phyloP scores from a whole-genome alignment of 208 protist species.

The Jaenimonas drosophilae region DNA sequence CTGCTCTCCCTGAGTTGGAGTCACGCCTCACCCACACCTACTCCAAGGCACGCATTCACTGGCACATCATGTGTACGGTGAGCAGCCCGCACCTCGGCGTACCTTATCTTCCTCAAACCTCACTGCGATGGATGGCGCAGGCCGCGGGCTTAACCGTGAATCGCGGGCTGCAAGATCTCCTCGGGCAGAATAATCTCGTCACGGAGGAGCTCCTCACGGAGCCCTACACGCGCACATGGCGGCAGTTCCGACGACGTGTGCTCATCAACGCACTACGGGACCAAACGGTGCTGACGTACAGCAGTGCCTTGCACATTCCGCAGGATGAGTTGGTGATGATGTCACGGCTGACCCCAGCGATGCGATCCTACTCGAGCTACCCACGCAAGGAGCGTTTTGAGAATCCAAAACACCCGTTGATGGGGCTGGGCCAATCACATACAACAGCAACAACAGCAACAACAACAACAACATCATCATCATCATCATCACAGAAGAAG shows the following conservation, averaged over 20 bases:
- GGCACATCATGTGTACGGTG: too few relatives aligned
- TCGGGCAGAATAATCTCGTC: not conserved
- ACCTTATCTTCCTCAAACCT: not conserved
- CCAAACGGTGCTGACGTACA: not conserved
- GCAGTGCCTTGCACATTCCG: not conserved
- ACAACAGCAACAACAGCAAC: not conserved
- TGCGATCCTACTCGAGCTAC: not conserved
- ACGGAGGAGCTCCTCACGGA: not conserved
- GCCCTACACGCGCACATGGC: not conserved
- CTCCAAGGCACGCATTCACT: not conserved
- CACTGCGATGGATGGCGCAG: too few relatives aligned
- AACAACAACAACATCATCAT: not conserved
- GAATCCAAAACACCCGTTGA: too few relatives aligned
- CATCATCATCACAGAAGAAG: constrained; percentile 1
- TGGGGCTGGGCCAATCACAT: not conserved
- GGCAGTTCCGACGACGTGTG: not conserved
- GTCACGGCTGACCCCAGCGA: not conserved
- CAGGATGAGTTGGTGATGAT: not conserved
- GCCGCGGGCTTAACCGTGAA: not conserved
- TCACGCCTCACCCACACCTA: not conserved
- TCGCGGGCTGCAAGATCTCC: not conserved
- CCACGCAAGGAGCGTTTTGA: too few relatives aligned
- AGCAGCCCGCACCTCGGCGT: not conserved
- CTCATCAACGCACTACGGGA: not conserved
- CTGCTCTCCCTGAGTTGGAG: constrained; percentile 28